Conservation (phyloP, 2,329 filamentous ascomycete genomes). For the Emmonsiellopsis sp. region DNA sequence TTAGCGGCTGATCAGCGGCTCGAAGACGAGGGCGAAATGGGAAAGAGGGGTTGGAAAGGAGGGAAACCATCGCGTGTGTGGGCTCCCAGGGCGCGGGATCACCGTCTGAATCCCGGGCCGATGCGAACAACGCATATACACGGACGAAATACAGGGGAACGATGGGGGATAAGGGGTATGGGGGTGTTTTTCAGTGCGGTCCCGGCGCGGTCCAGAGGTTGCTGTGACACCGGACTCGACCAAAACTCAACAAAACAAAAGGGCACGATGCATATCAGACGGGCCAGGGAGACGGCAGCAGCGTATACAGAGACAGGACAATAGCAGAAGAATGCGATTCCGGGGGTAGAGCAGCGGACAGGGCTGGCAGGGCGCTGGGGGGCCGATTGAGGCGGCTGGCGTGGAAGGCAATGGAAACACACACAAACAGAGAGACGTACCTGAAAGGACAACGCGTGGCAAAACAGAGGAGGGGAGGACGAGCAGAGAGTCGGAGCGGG, state of each 20-base stretch:
- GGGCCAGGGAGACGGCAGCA: not conserved
- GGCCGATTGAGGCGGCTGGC: not conserved
- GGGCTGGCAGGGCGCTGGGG: not conserved
- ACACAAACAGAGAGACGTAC: not conserved
- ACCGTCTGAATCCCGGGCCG: not conserved
- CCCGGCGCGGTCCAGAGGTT: constrained; percentile 1
- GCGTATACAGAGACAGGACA: not conserved
- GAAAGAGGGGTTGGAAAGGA: not conserved
- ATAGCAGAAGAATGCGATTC: not conserved
- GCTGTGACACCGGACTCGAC: not conserved
- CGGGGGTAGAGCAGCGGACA: not conserved
- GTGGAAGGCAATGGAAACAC: not conserved
- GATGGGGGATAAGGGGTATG: not conserved
- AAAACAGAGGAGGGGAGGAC: not conserved
- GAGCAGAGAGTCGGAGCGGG: not conserved
- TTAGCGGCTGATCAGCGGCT: not conserved
- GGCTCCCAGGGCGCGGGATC: not conserved
- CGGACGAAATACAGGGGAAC: not conserved
- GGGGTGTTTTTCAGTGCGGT: not conserved
- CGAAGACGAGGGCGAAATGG: not conserved
- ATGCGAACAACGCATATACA: not conserved
- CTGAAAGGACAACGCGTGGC: not conserved
- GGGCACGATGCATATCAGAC: not conserved
- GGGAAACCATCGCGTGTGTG: not conserved
- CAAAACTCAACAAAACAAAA: not conserved